Percentiles rank a stretch among this genome's conserved stretches.
phyloP scores from a whole-genome alignment of 192 early-diverging fungal species.

The Pilaira anomala region DNA sequence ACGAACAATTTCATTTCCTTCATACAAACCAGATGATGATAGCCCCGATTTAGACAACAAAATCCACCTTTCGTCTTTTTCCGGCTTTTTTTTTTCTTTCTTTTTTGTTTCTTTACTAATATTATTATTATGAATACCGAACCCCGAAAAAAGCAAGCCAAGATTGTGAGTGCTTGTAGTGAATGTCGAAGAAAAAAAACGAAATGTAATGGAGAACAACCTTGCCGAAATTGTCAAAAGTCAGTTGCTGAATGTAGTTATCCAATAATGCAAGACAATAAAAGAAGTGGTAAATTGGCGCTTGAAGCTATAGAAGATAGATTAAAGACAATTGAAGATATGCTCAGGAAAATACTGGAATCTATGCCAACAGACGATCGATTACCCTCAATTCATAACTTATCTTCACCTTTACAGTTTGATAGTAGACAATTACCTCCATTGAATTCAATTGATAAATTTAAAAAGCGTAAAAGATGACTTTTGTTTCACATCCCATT shows the following conservation, averaged over 20 bases:
- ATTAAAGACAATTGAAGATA: conserved; percentile 38
- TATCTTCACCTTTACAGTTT: conserved; percentile 11
- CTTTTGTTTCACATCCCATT: too few species aligned
- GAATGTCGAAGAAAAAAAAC: conserved; percentile 39
- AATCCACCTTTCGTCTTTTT: conserved; percentile 2
- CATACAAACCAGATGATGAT: too few species aligned
- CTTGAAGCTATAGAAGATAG: conserved; percentile 38
- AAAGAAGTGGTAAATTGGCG: conserved; percentile 17
- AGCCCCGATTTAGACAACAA: too few species aligned
- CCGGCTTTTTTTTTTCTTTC: neutral
- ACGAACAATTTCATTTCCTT: too few species aligned
- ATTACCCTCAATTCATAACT: conserved; percentile 26
- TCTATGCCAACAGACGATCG: conserved; percentile 6
- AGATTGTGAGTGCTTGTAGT: conserved; percentile 38
- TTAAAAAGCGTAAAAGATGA: conserved; percentile 2
- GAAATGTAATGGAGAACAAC: conserved; percentile 38
- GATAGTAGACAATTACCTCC: conserved; percentile 7
- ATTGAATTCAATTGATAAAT: conserved; percentile 3
- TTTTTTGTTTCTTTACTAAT: conserved; percentile 5
- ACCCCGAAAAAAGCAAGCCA: conserved; percentile 36
- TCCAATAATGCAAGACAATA: conserved; percentile 26
- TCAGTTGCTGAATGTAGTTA: conserved; percentile 28
- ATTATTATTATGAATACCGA: conserved; percentile 14
- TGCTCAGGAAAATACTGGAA: conserved; percentile 34
- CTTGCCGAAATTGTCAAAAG: conserved; percentile 35